Evolutionary conservation across 768 basidiomycete genomes (phyloP), one percentile per base, ranked within the genome.

Genomic region (Hygrophoropsis aurantiaca): DNA sequence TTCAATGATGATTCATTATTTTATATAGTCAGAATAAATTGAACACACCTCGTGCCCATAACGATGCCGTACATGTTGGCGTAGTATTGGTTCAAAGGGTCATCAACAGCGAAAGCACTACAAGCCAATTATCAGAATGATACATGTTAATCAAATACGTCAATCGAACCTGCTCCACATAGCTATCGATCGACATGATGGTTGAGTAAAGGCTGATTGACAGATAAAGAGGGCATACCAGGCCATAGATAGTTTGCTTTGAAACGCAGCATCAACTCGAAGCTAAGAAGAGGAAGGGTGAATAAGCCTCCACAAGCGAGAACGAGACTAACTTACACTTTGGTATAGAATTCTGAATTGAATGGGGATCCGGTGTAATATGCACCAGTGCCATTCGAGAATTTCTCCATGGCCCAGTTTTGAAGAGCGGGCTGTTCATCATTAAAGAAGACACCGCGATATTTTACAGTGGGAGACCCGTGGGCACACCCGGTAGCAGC

Each of bases 241-340:
- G 85, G 85, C 85, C 85, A 87, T 6, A 87, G 64, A 57, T 82
- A 81, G 64, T 89, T 89, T 19, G 72, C 82, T 57, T 81, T 85
- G 50, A 87, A 59, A 11, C 85, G 72, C 37, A 87, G 70, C 40
- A 89, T 65, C 32, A 87, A 61, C 58, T 87, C 85, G 50, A 83
- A 87, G 40, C 84, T 81, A 56, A 51, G 13, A 38, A 43, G 21
- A 47, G 30, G 10, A 49, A 9, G 26, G 36, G 13, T 11, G 44
- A 26, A 13, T 41, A 16, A 11, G n/a, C 13, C 33, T n/a, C 11
- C 40, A 11, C 21, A 34, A 5, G n/a, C 16, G 33, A 39, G 25
- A 43, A 21, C 32, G 25, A 23, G 21, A 30, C 26, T 9, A 26
- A 66, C 75, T 34, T 51, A 80, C 77, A 84, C 42, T 43, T 79